Base-by-base conservation (phyloP, 1,139 yeast species). In the Wickerhamomyces sp. region DNA sequence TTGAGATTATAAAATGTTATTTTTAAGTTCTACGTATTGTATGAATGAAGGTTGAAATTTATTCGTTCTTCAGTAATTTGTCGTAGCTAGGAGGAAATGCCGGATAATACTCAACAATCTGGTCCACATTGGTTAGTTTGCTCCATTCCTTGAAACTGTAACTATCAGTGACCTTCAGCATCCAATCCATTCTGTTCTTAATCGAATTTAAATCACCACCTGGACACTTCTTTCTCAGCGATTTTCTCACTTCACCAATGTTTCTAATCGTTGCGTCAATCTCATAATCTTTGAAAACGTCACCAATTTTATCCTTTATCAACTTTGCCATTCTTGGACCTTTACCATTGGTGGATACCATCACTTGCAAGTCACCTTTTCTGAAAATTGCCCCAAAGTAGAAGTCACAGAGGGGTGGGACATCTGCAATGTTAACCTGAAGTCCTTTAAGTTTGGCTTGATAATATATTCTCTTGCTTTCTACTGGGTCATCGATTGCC, bases 361-460 rank as follows among this genome's bases (percentile, higher is more conserved):
- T 81, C 23, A 86, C 72, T 53, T 84, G 94, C 33, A 86, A 62
- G 18, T 79, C 77, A n/a, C 88, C 94, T 42, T 75, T 75, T 51
- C 84, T 72, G 53, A 77, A 78, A 68, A 82, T 78, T 19, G 89
- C 75, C 1, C 95, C 95, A 57, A 85, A 86, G 61, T 84, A 86
- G 56, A 84, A 86, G 56, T 86, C 95, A 61, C 95, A 86, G 42
- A 78, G 62, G 13, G 75, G 72, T 2, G 95, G 95, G 43, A 83
- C 83, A 55, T 86, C 95, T 3, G 95, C 95, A 28, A 85, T 81
- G 54, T 86, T 86, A 23, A 83, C 88, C 14, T 86, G 85, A 34
- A 85, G 58, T 13, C 76, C 61, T 10, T 65, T 51, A 29, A 57
- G 51, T 42, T 79, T 78, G 49, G 85, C 75, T 44, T 69, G 71